Percentiles rank a stretch among this genome's conserved stretches.
Conservation (phyloP, 2,329 filamentous ascomycete genomes). For the Tolypocladium ophioglossoides region DNA sequence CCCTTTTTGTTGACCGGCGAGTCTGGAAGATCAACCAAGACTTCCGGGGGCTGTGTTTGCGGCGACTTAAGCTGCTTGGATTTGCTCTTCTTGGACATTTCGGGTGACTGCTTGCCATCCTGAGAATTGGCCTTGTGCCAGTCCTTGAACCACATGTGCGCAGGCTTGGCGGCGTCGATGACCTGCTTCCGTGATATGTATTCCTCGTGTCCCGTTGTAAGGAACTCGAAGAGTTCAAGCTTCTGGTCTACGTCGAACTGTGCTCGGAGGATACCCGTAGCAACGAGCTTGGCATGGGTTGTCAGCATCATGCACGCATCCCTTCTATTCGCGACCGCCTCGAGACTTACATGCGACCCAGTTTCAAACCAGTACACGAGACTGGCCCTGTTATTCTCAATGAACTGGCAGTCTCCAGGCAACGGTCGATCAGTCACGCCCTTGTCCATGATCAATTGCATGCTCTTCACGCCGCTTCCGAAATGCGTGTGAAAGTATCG, state of each 20-base stretch:
- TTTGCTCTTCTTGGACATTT: slow-evolving; percentile 59
- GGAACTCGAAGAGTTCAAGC: slow-evolving; percentile 78
- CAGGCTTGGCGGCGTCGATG: slow-evolving; percentile 49
- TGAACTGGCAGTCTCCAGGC: slow-evolving; percentile 55
- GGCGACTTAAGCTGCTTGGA: slow-evolving; percentile 48
- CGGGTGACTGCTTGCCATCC: slow-evolving; percentile 49
- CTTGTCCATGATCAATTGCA: slow-evolving; percentile 77
- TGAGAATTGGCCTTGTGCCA: slow-evolving; percentile 49
- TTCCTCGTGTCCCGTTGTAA: slow-evolving; percentile 67
- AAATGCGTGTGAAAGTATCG: slow-evolving; percentile 89
- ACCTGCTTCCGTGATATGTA: slow-evolving; percentile 63
- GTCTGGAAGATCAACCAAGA: slow-evolving; percentile 44
- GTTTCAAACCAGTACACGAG: slow-evolving; percentile 86
- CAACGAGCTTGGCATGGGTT: slow-evolving; percentile 50
- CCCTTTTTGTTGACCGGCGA: slow-evolving; percentile 49
- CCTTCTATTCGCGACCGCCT: not conserved
- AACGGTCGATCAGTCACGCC: slow-evolving; percentile 43
- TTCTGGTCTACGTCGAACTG: slow-evolving; percentile 71
- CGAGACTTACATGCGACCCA: slow-evolving; percentile 60
- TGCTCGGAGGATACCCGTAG: slow-evolving; percentile 65
- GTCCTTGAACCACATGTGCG: slow-evolving; percentile 55
- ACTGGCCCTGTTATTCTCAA: slow-evolving; percentile 67
- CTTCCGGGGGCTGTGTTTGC: slow-evolving; percentile 45
- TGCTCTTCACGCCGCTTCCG: slow-evolving; percentile 71
- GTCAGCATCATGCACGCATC: slow-evolving; percentile 13